These are phyloP conservation scores for Apiotrichum brassicae DNA, from an alignment of 1,284 basidiomycete species.

Conservation along the genomic window DNA sequence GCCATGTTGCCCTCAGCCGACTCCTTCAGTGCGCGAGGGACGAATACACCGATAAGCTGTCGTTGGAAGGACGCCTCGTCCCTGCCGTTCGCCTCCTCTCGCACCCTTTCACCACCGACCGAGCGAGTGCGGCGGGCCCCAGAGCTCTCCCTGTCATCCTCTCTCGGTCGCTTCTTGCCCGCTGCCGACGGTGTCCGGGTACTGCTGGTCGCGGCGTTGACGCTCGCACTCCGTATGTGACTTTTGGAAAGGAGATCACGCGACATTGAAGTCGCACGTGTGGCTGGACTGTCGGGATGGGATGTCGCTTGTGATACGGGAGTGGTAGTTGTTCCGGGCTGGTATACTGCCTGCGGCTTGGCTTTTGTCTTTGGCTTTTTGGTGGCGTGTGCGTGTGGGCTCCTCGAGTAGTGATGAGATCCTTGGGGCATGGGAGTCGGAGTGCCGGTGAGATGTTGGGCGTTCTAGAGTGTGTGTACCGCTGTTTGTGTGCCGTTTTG, in stretches of 20 bases:
- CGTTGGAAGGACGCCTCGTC: slow-evolving; percentile 42
- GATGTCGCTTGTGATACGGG: neutral
- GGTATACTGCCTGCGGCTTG: neutral
- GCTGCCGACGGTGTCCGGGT: slow-evolving; percentile 35
- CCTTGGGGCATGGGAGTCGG: slow-evolving; percentile 15
- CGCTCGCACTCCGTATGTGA: neutral
- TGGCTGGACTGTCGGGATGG: slow-evolving; percentile 2
- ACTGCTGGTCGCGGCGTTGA: neutral
- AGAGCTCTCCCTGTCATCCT: slow-evolving; percentile 16
- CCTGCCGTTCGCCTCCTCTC: neutral
- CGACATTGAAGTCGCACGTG: slow-evolving; percentile 10
- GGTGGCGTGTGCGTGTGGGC: slow-evolving; percentile 6
- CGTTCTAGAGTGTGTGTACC: too few relatives aligned
- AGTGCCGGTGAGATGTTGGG: too few relatives aligned
- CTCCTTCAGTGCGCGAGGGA: slow-evolving; percentile 42
- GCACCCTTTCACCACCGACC: slow-evolving; percentile 21
- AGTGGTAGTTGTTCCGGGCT: slow-evolving; percentile 6
- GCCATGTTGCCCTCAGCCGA: slow-evolving; percentile 42
- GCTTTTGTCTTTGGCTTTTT: slow-evolving; percentile 4
- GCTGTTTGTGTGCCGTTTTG: too few relatives aligned
- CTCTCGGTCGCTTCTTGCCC: slow-evolving; percentile 39
- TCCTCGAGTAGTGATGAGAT: slow-evolving; percentile 16
- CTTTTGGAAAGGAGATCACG: slow-evolving; percentile 2
- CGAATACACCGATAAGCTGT: slow-evolving; percentile 44
- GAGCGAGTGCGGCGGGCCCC: slow-evolving; percentile 39